Evolutionary conservation across 768 basidiomycete genomes (phyloP), one percentile per base, ranked within the genome.

Genomic region (Austroboletus eburneus): DNA sequence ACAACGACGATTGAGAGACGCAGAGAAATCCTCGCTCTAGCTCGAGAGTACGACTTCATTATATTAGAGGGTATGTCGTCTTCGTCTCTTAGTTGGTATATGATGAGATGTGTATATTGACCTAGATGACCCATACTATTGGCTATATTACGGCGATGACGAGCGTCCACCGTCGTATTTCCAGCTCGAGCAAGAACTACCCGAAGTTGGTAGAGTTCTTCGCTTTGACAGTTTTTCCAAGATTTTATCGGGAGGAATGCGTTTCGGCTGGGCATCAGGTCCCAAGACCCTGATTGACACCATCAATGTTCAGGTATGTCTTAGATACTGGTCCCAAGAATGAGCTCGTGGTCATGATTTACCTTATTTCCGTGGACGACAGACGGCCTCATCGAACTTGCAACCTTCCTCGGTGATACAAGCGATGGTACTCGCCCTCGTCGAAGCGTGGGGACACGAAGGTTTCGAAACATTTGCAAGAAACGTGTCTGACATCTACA

Each of bases 141-240:
- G 77, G 57, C 64, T 88, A 45, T 86, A 86, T 68, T 89, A 80
- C 53, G 81, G 83, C 25, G 61, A 70, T 5, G 61, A 67, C 9
- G 69, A 79, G 21, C 72, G 81, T 21, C 78, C 79, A 18, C 78
- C 83, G 3, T 86, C 82, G 2, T 92, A 91, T 67, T 87, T 91
- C 62, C 72, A 78, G 35, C 75, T 91, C 37, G 91, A 93, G 63
- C 69, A 65, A 8, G 73, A 78, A 38, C 74, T 78, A 57, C 72
- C 74, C 3, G 75, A 80, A 54, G 75, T 76, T 14, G 90, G 89
- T 1, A 76, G 81, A 14, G 85, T 90, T 23, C 57, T 92, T 36
- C 79, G 90, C 41, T 89, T 94, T 59, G 91, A 93, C 60, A 85
- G 83, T 59, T 73, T 93, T 49, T 87, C 83, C 45, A 95, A 94